phyloP scores from a whole-genome alignment of 345 rosid genomes.

The Murraya koenigii region DNA sequence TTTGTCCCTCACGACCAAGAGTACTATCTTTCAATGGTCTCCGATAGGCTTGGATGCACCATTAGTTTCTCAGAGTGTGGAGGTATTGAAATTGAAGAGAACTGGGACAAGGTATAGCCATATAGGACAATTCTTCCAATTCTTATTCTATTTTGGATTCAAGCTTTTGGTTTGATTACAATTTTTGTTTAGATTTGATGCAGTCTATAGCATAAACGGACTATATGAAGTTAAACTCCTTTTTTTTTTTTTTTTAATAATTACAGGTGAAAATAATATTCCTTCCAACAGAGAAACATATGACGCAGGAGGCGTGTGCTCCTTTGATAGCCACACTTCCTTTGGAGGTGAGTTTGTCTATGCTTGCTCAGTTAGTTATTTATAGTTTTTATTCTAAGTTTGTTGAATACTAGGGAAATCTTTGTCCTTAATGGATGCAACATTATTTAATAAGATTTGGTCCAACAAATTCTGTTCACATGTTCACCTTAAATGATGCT shows the following conservation, averaged over 20 bases:
- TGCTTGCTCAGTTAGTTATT: neutral
- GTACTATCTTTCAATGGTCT: slow-evolving; percentile 77
- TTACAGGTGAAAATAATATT: slow-evolving; percentile 76
- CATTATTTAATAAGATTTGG: neutral
- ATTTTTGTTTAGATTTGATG: neutral
- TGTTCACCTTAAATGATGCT: neutral
- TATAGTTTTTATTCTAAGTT: neutral
- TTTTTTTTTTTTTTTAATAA: neutral
- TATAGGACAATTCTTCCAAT: neutral
- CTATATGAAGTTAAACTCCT: slow-evolving; percentile 14
- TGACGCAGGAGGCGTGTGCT: slow-evolving; percentile 75
- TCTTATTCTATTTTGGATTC: neutral
- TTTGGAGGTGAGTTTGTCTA: slow-evolving; percentile 58
- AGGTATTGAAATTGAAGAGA: slow-evolving; percentile 97
- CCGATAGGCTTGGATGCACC: slow-evolving; percentile 90
- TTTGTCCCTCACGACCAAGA: slow-evolving; percentile 90
- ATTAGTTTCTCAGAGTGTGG: slow-evolving; percentile 95
- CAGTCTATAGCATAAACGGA: neutral
- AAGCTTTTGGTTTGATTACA: slow-evolving; percentile 2
- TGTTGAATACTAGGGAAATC: neutral
- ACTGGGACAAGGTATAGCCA: slow-evolving; percentile 82
- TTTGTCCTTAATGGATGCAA: neutral
- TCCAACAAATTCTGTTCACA: neutral
- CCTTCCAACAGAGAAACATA: slow-evolving; percentile 69
- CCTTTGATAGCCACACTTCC: slow-evolving; percentile 97